These are phyloP conservation scores for Galerina sulciceps DNA, from an alignment of 768 basidiomycete genomes.

Conservation along the genomic window DNA sequence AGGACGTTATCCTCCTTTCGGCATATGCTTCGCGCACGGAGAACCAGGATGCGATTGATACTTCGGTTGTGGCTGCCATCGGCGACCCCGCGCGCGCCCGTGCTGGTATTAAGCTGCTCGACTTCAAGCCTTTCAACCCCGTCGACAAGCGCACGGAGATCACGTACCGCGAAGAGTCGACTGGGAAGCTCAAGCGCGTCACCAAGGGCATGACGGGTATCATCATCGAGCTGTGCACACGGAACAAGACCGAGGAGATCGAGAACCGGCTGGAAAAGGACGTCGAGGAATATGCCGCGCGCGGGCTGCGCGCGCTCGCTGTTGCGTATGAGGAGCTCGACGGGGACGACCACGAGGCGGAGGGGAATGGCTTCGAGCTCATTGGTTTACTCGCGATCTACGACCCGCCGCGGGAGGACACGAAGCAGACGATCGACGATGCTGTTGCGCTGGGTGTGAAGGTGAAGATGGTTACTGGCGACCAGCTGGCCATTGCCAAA, in stretches of 20 bases:
- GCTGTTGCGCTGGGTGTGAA: conserved; percentile 94
- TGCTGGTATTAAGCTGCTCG: conserved; percentile 91
- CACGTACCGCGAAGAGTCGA: conserved; percentile 91
- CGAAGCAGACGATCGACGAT: conserved; percentile 99
- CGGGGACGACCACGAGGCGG: conserved; percentile 78
- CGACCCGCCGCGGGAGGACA: conserved; percentile 97
- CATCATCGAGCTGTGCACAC: conserved; percentile 95
- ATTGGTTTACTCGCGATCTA: conserved; percentile 97
- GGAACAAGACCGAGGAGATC: conserved; percentile 94
- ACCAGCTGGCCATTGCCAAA: conserved; percentile 99
- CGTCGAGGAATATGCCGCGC: conserved; percentile 93
- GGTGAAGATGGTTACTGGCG: conserved; percentile 99
- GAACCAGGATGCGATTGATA: conserved; percentile 98
- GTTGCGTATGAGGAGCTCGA: conserved; percentile 95
- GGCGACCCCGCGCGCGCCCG: conserved; percentile 78
- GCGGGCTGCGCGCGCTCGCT: conserved; percentile 97
- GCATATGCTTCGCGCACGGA: conserved; percentile 98
- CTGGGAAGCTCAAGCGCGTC: conserved; percentile 97
- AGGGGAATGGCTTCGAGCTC: conserved; percentile 97
- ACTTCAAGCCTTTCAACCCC: conserved; percentile 99
- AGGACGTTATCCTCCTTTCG: conserved; percentile 91
- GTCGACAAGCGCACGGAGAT: conserved; percentile 99
- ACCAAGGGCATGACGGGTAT: conserved; percentile 99
- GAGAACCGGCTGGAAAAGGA: conserved; percentile 93
- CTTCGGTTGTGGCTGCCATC: conserved; percentile 81